These are phyloP conservation scores for Colletotrichum liaoningense DNA, from an alignment of 2,329 filamentous ascomycete genomes.

Conservation along the genomic window DNA sequence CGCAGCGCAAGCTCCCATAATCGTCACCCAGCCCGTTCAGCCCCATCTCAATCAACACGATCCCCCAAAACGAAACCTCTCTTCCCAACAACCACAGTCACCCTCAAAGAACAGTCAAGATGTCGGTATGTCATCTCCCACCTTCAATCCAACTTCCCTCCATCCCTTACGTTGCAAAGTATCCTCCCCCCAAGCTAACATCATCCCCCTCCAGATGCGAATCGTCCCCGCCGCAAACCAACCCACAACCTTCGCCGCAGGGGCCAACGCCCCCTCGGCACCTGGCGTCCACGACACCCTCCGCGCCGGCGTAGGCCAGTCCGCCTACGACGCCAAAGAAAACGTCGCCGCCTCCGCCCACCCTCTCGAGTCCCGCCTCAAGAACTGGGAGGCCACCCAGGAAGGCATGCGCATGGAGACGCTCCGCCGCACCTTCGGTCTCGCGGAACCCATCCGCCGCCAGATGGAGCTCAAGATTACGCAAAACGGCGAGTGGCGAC, in stretches of 20 bases:
- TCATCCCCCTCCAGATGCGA: conserved; percentile 68
- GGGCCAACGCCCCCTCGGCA: conserved; percentile 84
- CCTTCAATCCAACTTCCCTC: not conserved
- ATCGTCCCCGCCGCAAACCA: conserved; percentile 81
- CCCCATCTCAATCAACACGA: conserved; percentile 12
- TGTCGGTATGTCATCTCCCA: conserved; percentile 55
- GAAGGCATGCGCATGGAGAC: conserved; percentile 88
- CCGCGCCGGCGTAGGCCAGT: conserved; percentile 82
- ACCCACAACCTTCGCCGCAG: conserved; percentile 74
- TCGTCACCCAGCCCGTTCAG: conserved; percentile 7
- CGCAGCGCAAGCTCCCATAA: conserved; percentile 34
- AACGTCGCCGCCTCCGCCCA: conserved; percentile 66
- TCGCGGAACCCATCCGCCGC: conserved; percentile 90
- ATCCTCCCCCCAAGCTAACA: conserved; percentile 19
- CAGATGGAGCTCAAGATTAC: conserved; percentile 97
- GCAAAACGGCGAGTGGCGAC: conserved; percentile 82
- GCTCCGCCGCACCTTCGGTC: conserved; percentile 87
- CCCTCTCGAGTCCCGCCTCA: conserved; percentile 91
- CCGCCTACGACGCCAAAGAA: conserved; percentile 60
- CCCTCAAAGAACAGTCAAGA: conserved; percentile 47
- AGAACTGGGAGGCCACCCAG: conserved; percentile 91
- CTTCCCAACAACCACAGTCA: not conserved
- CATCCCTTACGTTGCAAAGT: too few relatives aligned
- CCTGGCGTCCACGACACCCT: conserved; percentile 95
- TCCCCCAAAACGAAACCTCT: not conserved